Base-by-base conservation (phyloP, 2,329 filamentous ascomycete species). In the Claviceps purpurea region DNA sequence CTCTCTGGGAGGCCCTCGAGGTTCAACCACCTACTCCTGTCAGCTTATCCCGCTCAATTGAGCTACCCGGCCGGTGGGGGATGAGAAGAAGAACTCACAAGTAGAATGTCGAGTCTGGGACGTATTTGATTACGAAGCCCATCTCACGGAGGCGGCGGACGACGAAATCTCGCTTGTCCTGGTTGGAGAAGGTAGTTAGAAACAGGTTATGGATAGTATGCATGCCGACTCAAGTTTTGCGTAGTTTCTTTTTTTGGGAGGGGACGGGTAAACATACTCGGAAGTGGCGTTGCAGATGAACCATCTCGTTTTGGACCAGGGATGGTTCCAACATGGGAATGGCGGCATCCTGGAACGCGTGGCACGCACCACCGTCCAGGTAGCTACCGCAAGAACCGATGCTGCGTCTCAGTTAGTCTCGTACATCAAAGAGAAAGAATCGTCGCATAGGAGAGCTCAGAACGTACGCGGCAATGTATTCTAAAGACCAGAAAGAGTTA, bases 51-150 rank as follows among this genome's bases (percentile, higher is more conserved):
- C 10, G n/a, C 34, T 41, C 14, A 20, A 30, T 7, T 16, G n/a
- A 14, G 43, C 43, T 16, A 18, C 8, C 16, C 16, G 16, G 40
- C 26, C 10, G 10, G 30, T 34, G 30, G 10, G 10, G 26, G 8
- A 30, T 4, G 26, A 39, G n/a, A 20, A 18, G 37, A 24, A 16
- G 2, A 37, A 62, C 68, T 55, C 84, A 95, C 60, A 96, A 80
- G 73, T 97, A 97, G 69, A 97, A 97, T 1, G 91, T 97, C 56
- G 85, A 87, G 69, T 96, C 87, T 1, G 91, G 91, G 54, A 89
- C 80, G 63, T 86, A 84, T 66, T 84, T 83, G 66, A 95, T 85
- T 60, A 78, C 75, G 75, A 97, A 96, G 37, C 91, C 91, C 73
- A 96, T 96, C 55, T 84, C 81, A 50, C 80, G 75, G 54, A 97